phyloP scores from a whole-genome alignment of 139 green algal genomes.

The Limnomonas spitsbergensis region DNA sequence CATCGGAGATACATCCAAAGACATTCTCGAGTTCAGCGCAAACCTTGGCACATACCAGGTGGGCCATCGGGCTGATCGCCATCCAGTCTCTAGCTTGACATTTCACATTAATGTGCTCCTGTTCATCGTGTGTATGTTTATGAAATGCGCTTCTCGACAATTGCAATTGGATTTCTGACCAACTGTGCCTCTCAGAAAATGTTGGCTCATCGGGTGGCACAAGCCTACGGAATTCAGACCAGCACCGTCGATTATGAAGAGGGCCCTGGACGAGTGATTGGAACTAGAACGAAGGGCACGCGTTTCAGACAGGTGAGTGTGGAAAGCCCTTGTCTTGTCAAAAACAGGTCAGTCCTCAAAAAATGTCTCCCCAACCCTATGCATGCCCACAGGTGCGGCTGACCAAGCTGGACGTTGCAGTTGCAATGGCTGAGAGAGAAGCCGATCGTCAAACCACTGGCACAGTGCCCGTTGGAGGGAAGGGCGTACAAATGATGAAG shows the following conservation, averaged over 20 bases:
- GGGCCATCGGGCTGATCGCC: neutral
- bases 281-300: constrained; percentile 21
- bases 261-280: constrained; percentile 34
- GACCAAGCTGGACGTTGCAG: neutral
- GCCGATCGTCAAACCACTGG: constrained; percentile 8
- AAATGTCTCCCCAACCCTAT: too few relatives aligned
- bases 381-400: neutral
- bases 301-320: constrained; percentile 7
- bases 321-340: too few relatives aligned
- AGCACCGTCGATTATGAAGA: constrained; percentile 45
- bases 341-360: too few relatives aligned
- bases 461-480: too few relatives aligned
- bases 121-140: too few relatives aligned
- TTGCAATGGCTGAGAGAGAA: neutral
- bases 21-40: constrained; percentile 26
- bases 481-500: constrained; percentile 17
- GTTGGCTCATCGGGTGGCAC: constrained; percentile 50
- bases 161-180: neutral
- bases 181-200: constrained; percentile 32
- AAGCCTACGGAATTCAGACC: constrained; percentile 51
- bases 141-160: too few relatives aligned
- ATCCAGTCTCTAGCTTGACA: too few relatives aligned
- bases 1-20: constrained; percentile 9
- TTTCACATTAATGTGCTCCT: too few relatives aligned
- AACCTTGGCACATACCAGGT: constrained; percentile 32